Base-by-base conservation (phyloP, 1,284 basidiomycete genomes). In the Melampsora larici-populina region DNA sequence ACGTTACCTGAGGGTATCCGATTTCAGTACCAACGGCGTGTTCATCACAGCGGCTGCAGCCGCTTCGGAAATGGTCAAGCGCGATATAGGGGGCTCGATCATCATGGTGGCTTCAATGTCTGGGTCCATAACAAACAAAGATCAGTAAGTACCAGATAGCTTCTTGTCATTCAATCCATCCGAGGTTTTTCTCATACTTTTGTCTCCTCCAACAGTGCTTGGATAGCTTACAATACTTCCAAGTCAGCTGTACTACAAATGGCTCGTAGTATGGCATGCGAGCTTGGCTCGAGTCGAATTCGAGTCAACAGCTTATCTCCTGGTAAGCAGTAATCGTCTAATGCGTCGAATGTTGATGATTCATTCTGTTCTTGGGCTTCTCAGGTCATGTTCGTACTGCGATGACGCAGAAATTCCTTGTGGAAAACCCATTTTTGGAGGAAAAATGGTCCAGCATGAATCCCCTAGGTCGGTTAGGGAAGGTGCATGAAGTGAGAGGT, bases 61-160 rank as follows among this genome's bases (percentile, higher is more conserved):
- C 13, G 92, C 91, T 8, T 86, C 88, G 77, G 89, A 91, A 84
- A 92, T 92, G 90, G 85, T 83, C 24, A 86, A 88, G 40, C 91
- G 90, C 80, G 88, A 88, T 7, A 88, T 86, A n/a, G 86, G 87
- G 18, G 92, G 92, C 0, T 92, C 91, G 80, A 92, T 94, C 80
- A 88, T 92, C 80, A 84, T 93, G 79, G 89, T 94, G 80, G 92
- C 91, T 29, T 92, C 91, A 78, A 93, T 94, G 91, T 91, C 90
- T 64, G 93, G 92, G 21, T 89, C 89, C 71, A 89, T 94, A 80
- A 91, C 91, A 72, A 93, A 93, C 85, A 88, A 86, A 84, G 92
- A 81, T 84, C 80, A 82, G 81, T 77, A 90, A 81, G 70, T 86
- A 78, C 36, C 36, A 36, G 11, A 24, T 46, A 40, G 29, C 62